Evolutionary conservation across 345 rosid genomes (phyloP), one percentile per base, ranked within the genome.

Genomic region (Eucalyptus globulus): DNA sequence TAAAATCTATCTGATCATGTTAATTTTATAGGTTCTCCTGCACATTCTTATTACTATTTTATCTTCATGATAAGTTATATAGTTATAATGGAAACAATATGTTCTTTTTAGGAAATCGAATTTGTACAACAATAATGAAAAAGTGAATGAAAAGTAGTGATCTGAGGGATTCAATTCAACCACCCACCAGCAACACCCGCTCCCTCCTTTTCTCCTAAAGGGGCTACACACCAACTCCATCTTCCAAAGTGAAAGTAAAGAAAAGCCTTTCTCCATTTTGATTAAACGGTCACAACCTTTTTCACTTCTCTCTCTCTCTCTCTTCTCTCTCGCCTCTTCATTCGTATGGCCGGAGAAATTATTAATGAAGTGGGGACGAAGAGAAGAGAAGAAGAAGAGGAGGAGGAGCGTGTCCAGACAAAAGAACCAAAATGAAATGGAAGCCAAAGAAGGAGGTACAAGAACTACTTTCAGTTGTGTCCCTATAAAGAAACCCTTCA

Each of bases 221-320:
- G 90, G 88, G 86, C 88, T 50, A 88, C 93, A 53, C 88, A 92
- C 93, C 95, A 88, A 93, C 94, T 91, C 92, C 94, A 90, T 91
- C 88, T 45, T 27, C 88, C 88, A 90, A 92, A 94, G 93, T 91
- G 88, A 92, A 92, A 88, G 89, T 43, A 86, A 94, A 40, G 91
- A 86, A 89, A 89, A 89, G 43, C 45, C 24, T 40, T 24, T 56
- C 89, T 51, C n/a, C 44, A 8, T 51, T 29, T 51, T 89, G 87
- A 58, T 89, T 29, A 51, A 88, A 88, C 81, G 29, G 44, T 53
- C 89, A 37, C 58, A 60, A 86, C 43, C 89, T 49, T 69, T 87
- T 80, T 8, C 81, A 69, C 43, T 14, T 24, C 40, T 16, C 81
- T 45, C 44, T 83, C 49, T 14, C 53, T 40, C 44, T 87, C 49